Evolutionary conservation across 371 early-diverging fungal species (phyloP), one percentile per base, ranked within the genome.

Genomic region (Rhizopus stolonifer): DNA sequence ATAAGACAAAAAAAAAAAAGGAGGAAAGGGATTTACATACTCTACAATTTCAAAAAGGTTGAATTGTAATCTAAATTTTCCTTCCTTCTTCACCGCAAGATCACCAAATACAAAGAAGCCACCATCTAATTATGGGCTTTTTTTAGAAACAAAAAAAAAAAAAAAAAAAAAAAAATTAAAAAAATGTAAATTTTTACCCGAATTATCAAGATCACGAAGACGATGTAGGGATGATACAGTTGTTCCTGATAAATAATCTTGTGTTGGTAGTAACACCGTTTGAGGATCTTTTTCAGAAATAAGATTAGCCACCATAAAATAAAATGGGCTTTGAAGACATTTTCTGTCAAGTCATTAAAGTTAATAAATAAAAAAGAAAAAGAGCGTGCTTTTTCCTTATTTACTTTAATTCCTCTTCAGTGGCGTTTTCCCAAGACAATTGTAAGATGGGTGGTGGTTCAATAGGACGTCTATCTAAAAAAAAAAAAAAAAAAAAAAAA

Each of bases 61-160:
- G 64, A 95, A 93, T 55, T 90, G 90, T 24, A 98, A 74, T 22
- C 90, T 77, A 64, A 88, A 96, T 7, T 70, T 60, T 14, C 98
- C 97, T 58, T 93, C 92, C 61, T 89, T 86, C 36, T 94, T 79
- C 13, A 95, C 92, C 14, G 91, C 88, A 38, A 98, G 69, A 59
- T 98, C 98, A 11, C 93, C 92, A 74, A 96, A 98, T 15, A 96
- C 93, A 69, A 95, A 96, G 67, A 94, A 96, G 8, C 91, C 94
- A 23, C 92, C 96, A 46, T 94, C 92, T 66, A n/a, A n/a, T 36
- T 36, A 7, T 29, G 4, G 4, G 4, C 10, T 36, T 36, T 36
- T 36, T 36, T 29, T 29, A 29, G 29, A 29, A 29, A 29, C 11
- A n/a, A n/a, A n/a, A n/a, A 6, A 29, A 33, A 43, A 44, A n/a